phyloP scores from a whole-genome alignment of 805 yeast species.

The Wickerhamiella galacta region DNA sequence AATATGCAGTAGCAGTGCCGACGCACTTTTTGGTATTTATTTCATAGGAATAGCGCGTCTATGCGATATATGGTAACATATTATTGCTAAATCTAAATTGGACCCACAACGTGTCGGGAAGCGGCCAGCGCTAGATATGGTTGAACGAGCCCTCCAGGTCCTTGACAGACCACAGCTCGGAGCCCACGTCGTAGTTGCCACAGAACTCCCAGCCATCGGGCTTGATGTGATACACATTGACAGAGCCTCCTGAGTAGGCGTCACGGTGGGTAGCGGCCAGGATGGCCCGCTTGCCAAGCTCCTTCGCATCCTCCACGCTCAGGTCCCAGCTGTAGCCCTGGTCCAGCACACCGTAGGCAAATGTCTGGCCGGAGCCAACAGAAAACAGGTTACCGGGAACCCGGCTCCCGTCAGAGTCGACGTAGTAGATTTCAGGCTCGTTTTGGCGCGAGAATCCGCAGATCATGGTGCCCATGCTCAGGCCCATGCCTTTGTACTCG shows the following conservation, averaged over 20 bases:
- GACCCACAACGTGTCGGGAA: too few relatives aligned
- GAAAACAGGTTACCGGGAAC: slow-evolving; percentile 87
- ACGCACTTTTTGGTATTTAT: too few relatives aligned
- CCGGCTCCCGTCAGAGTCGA: slow-evolving; percentile 94
- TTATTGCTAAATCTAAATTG: too few relatives aligned
- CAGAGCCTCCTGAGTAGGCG: slow-evolving; percentile 94
- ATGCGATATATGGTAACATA: too few relatives aligned
- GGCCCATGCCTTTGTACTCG: slow-evolving; percentile 93
- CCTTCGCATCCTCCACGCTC: slow-evolving; percentile 81
- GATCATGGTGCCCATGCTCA: slow-evolving; percentile 98
- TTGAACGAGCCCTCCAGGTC: slow-evolving; percentile 78
- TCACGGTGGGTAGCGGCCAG: slow-evolving; percentile 98
- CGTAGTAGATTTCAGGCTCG: slow-evolving; percentile 90
- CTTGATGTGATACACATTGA: slow-evolving; percentile 82
- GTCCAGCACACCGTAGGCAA: slow-evolving; percentile 96
- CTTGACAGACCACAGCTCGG: slow-evolving; percentile 81
- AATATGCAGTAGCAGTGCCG: too few relatives aligned
- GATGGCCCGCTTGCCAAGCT: slow-evolving; percentile 86
- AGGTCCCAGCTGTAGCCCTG: slow-evolving; percentile 86
- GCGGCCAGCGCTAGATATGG: too few relatives aligned
- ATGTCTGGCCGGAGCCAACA: slow-evolving; percentile 98
- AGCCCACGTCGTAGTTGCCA: slow-evolving; percentile 87
- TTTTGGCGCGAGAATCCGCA: slow-evolving; percentile 93
- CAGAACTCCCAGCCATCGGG: slow-evolving; percentile 92
- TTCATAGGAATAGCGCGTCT: too few relatives aligned